phyloP scores from a whole-genome alignment of 2,329 filamentous ascomycete species.

The Aplosporella prunicola region DNA sequence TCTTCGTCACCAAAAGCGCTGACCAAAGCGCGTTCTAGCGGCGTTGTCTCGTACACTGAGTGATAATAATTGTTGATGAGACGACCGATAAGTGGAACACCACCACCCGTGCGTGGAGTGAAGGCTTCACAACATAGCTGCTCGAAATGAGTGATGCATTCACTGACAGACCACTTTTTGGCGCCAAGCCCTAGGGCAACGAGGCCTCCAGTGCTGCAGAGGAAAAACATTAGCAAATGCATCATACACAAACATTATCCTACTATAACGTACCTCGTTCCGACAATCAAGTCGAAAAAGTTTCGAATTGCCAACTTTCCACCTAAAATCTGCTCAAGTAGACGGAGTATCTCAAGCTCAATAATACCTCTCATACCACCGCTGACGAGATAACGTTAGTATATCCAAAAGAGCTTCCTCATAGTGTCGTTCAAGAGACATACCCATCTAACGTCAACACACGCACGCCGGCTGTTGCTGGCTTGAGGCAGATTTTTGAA shows the following conservation, averaged over 20 bases:
- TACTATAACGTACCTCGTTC: constrained; percentile 16
- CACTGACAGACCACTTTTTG: constrained; percentile 29
- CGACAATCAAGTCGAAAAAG: constrained; percentile 41
- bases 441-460: constrained; percentile 36
- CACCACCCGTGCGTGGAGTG: constrained; percentile 26
- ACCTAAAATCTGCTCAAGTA: constrained; percentile 33
- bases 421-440: constrained; percentile 8
- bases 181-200: constrained; percentile 34
- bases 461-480: constrained; percentile 27
- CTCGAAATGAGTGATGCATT: constrained; percentile 32
- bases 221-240: background rate
- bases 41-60: constrained; percentile 26
- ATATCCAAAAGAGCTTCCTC: background rate
- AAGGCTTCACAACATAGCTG: constrained; percentile 34
- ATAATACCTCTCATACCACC: constrained; percentile 40
- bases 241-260: background rate
- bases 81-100: constrained; percentile 26
- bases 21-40: constrained; percentile 28
- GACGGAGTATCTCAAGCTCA: constrained; percentile 34
- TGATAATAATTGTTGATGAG: constrained; percentile 21
- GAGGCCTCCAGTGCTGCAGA: constrained; percentile 34
- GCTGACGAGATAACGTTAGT: constrained; percentile 19
- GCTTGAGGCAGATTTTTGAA: constrained; percentile 24
- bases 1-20: constrained; percentile 27
- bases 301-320: constrained; percentile 31